Evolutionary conservation across 768 basidiomycete species (phyloP), one percentile per base, ranked within the genome.

Genomic region (Exidia glandulosa): DNA sequence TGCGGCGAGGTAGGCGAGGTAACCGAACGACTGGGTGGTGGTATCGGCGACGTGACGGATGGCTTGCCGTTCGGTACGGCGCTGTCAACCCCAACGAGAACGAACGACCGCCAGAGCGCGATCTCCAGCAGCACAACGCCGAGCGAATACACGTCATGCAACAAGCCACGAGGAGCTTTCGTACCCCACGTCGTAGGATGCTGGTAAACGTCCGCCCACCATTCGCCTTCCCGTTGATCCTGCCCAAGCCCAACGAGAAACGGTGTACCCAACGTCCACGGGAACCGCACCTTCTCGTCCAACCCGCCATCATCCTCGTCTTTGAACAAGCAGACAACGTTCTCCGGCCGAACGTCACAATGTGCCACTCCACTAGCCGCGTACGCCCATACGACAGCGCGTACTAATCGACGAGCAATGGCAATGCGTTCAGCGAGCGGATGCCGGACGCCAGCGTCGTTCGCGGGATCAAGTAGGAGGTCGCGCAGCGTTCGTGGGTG

Each of bases 81-180:
- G 30, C 30, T 54, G n/a, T n/a, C n/a, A n/a, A n/a, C 50, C 25
- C 30, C 50, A 25, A 54, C 30, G 19, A 7, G 25, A 6, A 59
- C 37, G 48, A 59, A 27, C 29, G 58, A 41, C 29, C 48, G 41
- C 58, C 58, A 45, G 36, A 59, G 58, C 27, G 58, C 58, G 25
- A 59, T 59, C 32, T 59, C 58, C n/a, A 59, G 41, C 0, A 59
- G 34, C 25, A 59, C 58, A 23, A 59, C 37, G 23, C 58, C 58
- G 16, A 59, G 58, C 19, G 41, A 29, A 29, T 59, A 59, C 23
- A 59, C 32, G 32, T 59, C 58, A 41, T 59, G 36, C 16, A 59
- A 41, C 58, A 59, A 29, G 29, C 32, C 30, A 29, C 27, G 48
- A 27, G 29, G 32, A 2, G 48, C 45, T 45, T 59, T 29, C 33